Evolutionary conservation across 225 moss, liverwort and hornwort species (phyloP).

Genomic region (Thuidium tamariscinum): DNA sequence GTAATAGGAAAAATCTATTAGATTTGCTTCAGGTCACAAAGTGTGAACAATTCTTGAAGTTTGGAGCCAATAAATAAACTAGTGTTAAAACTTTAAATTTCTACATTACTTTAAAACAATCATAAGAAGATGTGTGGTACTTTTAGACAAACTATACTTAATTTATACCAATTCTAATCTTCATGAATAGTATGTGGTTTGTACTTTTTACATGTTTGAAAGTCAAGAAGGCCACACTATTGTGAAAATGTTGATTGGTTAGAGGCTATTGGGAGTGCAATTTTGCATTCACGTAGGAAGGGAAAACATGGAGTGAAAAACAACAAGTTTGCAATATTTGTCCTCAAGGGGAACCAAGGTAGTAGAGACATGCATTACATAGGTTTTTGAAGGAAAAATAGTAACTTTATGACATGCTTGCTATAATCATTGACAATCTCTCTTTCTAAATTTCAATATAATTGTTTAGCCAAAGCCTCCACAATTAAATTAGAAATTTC

Average conservation of each 20-base stretch:
- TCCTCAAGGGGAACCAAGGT: fast-evolving
- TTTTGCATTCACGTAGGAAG: fast-evolving
- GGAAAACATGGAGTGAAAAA: fast-evolving
- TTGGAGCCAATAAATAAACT: neutral
- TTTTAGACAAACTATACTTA: neutral
- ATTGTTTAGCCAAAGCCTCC: neutral
- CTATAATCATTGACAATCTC: neutral
- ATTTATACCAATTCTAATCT: neutral
- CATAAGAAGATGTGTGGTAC: neutral
- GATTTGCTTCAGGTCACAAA: fast-evolving
- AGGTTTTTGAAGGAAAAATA: neutral
- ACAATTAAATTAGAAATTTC: neutral
- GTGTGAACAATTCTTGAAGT: fast-evolving
- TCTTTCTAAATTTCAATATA: neutral
- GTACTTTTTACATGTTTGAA: too few species aligned
- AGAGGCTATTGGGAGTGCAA: fast-evolving
- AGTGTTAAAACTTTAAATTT: neutral
- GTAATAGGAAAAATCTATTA: neutral
- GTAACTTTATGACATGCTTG: neutral
- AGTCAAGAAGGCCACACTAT: neutral
- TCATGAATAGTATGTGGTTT: neutral
- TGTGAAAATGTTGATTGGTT: fast-evolving
- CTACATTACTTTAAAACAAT: neutral
- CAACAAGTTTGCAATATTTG: neutral
- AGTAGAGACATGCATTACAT: neutral